These are phyloP conservation scores for Solanum hybrid DNA, from an alignment of 305 asterid species.

Conservation along the genomic window DNA sequence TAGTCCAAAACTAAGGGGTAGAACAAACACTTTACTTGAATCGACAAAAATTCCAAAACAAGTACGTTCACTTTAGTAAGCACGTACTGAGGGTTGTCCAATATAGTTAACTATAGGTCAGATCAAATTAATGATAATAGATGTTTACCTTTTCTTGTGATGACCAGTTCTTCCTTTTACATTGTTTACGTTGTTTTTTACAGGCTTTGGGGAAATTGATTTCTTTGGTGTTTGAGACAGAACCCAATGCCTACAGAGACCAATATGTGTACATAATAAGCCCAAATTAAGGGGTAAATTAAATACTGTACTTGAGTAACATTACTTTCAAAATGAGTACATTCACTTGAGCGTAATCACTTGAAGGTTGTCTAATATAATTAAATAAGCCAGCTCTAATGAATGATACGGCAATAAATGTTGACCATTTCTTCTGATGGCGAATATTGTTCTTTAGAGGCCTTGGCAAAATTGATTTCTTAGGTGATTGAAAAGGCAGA, in stretches of 20 bases:
- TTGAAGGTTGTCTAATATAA: not conserved
- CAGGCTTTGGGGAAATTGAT: not conserved
- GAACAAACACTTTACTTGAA: not conserved
- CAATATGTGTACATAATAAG: not conserved
- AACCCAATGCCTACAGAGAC: constrained; percentile 3
- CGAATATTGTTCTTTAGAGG: constrained; percentile 7
- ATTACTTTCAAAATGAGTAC: not conserved
- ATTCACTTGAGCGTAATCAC: not conserved
- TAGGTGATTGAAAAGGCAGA: not conserved
- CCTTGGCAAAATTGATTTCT: not conserved
- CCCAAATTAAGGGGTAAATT: not conserved
- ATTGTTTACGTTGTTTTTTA: not conserved
- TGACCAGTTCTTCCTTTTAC: constrained; percentile 7
- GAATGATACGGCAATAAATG: not conserved
- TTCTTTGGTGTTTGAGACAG: constrained; percentile 5
- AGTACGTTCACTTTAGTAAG: not conserved
- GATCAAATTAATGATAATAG: not conserved
- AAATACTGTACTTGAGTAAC: not conserved
- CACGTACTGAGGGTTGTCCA: not conserved
- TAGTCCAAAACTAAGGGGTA: not conserved
- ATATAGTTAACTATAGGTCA: not conserved
- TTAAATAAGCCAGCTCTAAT: not conserved
- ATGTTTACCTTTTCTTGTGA: constrained; percentile 15
- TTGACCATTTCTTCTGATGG: constrained; percentile 13
- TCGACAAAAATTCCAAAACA: not conserved